phyloP scores from a whole-genome alignment of 2,329 filamentous ascomycete genomes.

The Clarireedia homoeocarpa region DNA sequence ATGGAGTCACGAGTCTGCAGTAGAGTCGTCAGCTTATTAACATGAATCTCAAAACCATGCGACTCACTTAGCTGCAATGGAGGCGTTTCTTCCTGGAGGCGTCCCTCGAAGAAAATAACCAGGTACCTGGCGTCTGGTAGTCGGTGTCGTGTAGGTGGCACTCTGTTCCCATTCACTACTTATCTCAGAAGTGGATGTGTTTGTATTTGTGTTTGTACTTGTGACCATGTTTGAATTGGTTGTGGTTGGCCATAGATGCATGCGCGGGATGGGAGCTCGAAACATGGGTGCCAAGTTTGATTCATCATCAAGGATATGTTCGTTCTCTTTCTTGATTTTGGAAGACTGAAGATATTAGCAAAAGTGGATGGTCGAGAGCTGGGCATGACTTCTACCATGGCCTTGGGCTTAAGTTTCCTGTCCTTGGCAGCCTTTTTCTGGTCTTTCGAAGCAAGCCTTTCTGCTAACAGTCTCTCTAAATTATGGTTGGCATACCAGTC shows the following conservation, averaged over 20 bases:
- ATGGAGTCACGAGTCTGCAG: conserved; percentile 21
- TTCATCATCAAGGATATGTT: neutral
- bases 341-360: neutral
- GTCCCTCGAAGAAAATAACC: conserved; percentile 17
- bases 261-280: conserved; percentile 26
- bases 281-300: conserved; percentile 17
- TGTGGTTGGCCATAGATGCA: conserved; percentile 25
- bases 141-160: conserved; percentile 24
- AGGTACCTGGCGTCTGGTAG: conserved; percentile 20
- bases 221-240: conserved; percentile 3
- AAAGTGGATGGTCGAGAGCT: neutral
- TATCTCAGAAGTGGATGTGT: conserved; percentile 6
- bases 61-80: conserved; percentile 21
- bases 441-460: conserved; percentile 71
- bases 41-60: neutral
- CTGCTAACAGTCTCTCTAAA: conserved; percentile 66
- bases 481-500: conserved; percentile 68
- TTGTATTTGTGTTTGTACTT: neutral
- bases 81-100: conserved; percentile 1
- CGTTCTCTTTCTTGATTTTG: conserved; percentile 16
- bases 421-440: conserved; percentile 45
- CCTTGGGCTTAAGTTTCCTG: conserved; percentile 10
- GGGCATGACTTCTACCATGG: neutral
- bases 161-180: conserved; percentile 17
- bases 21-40: neutral